Evolutionary conservation across 202 grass and related monocot genomes (phyloP).

Genomic region (Digitaria exilis): DNA sequence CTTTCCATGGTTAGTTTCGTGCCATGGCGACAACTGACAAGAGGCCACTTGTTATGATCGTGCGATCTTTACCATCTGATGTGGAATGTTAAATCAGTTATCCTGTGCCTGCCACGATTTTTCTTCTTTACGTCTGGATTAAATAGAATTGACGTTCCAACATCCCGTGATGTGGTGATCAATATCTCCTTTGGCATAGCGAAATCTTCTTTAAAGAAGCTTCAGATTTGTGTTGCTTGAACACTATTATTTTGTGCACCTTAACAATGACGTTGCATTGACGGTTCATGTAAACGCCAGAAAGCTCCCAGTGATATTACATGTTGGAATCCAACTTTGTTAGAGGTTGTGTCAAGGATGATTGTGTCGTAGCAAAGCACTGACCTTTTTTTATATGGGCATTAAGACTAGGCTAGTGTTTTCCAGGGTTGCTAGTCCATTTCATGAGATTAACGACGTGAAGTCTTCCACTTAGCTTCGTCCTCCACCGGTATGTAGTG

Average conservation of each 20-base stretch:
- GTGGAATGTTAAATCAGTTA: constrained; percentile 7
- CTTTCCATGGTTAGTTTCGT: neutral
- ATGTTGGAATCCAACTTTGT: neutral
- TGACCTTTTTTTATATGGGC: neutral
- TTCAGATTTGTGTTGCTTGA: neutral
- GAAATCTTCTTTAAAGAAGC: neutral
- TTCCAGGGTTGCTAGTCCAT: neutral
- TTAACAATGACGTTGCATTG: neutral
- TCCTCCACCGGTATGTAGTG: too few species aligned
- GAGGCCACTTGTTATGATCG: neutral
- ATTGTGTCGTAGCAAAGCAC: neutral
- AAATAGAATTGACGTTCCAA: neutral
- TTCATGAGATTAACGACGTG: too few species aligned
- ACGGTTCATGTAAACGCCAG: neutral
- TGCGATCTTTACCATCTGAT: neutral
- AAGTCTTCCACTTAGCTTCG: too few species aligned
- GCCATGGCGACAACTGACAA: neutral
- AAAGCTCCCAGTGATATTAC: neutral
- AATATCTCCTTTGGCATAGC: neutral
- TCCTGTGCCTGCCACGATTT: constrained; percentile 3
- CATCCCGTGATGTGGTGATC: neutral
- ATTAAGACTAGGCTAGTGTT: neutral
- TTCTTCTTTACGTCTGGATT: neutral
- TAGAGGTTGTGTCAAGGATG: neutral
- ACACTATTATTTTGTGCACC: neutral